Base-by-base conservation (phyloP, 2,329 filamentous ascomycete species). In the Fusarium chuoi region DNA sequence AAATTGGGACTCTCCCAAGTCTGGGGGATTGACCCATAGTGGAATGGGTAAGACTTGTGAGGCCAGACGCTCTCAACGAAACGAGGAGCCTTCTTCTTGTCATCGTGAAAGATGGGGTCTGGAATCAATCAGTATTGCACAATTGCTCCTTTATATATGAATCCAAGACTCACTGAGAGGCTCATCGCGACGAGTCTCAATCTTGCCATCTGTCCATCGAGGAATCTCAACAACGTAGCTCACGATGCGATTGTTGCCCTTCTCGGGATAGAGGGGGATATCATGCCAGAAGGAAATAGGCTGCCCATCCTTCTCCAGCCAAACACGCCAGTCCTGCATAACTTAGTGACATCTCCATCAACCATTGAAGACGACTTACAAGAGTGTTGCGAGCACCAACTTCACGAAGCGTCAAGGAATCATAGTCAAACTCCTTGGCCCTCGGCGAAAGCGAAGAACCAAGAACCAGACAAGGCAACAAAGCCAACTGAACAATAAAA, bases 1-100 rank as follows among this genome's bases (percentile, higher is more conserved):
- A 81, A 78, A 65, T 84, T 85, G 28, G 83, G 82, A 56, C 81
- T 82, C 74, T 85, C 84, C 84, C 84, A 85, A 0, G 84, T 85
- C 70, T 85, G 84, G 1, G 84, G 84, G 26, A 85, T 83, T 9
- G 83, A 84, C 0, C 84, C 84, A 55, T 85, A 85, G 33, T 82
- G 78, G 69, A 85, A 84, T 0, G 83, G 84, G 42, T 85, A 85
- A 0, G 82, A 79, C 75, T 82, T 84, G 75, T 85, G 83, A 42
- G 84, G 84, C 82, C 83, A 85, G 15, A 85, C 79, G 33, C 79
- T 84, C 57, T 83, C 81, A 18, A 85, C 83, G 28, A 83, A 85
- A 30, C 84, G 79, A 20, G 80, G 81, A 38, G 76, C 70, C 4
- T 79, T 74, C 20, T 83, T 79, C 54, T 81, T 80, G n/a, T 80